Conservation (phyloP, 2,329 filamentous ascomycete species). For the Xylaria sp. region DNA sequence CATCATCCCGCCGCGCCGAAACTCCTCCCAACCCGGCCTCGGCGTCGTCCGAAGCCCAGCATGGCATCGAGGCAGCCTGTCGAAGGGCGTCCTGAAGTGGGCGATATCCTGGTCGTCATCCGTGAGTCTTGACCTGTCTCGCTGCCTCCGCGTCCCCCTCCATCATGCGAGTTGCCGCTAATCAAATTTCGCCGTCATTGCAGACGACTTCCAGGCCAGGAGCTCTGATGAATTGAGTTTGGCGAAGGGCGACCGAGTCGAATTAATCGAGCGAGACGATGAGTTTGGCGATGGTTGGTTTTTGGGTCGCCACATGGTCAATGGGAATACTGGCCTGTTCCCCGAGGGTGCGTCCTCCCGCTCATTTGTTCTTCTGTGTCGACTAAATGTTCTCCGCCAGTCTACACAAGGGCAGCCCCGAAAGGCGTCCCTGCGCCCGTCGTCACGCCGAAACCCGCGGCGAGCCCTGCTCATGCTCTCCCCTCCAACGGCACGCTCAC, state of each 20-base stretch:
- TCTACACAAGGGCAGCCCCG: constrained; percentile 70
- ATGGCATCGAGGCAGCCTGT: constrained; percentile 59
- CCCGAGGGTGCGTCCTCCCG: constrained; percentile 73
- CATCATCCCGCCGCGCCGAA: constrained; percentile 16
- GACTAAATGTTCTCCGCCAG: constrained; percentile 52
- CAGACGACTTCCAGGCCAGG: constrained; percentile 92
- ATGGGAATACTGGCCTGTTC: constrained; percentile 80
- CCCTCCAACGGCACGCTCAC: constrained; percentile 43
- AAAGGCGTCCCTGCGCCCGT: constrained; percentile 52
- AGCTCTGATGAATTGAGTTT: constrained; percentile 94
- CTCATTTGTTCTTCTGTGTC: constrained; percentile 17
- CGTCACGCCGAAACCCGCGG: constrained; percentile 47
- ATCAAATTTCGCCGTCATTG: constrained; percentile 13
- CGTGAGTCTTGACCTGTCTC: constrained; percentile 64
- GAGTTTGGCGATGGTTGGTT: constrained; percentile 93
- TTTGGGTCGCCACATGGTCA: constrained; percentile 77
- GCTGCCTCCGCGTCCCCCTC: constrained; percentile 20
- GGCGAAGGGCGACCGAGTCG: constrained; percentile 83
- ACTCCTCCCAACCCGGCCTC: constrained; percentile 21
- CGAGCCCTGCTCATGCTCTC: constrained; percentile 41
- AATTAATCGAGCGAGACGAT: constrained; percentile 85
- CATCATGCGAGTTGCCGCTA: constrained; percentile 17
- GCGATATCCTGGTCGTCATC: constrained; percentile 76
- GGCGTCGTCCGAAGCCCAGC: constrained; percentile 39
- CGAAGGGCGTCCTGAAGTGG: constrained; percentile 66